Percentiles rank a stretch among this genome's conserved stretches.
phyloP scores from a whole-genome alignment of 164 flowering plant genomes.

The Euptelea pleiosperma region DNA sequence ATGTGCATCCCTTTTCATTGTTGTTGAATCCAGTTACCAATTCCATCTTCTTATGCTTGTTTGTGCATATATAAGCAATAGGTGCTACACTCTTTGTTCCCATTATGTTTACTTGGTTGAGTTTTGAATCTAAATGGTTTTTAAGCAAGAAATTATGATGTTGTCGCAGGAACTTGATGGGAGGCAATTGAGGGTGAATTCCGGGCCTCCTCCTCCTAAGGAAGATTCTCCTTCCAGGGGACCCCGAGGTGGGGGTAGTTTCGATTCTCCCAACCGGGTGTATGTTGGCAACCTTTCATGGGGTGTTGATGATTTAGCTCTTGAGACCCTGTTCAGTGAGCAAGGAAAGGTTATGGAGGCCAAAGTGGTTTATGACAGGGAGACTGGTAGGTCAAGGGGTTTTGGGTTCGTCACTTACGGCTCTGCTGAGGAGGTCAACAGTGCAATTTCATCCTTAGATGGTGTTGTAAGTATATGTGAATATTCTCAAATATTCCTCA shows the following conservation, averaged over 20 bases:
- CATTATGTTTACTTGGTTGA: too few relatives aligned
- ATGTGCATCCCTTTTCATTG: background rate
- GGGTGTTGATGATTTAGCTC: slow-evolving; percentile 79
- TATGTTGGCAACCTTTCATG: slow-evolving; percentile 90
- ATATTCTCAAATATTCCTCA: background rate
- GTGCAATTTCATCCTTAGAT: slow-evolving; percentile 66
- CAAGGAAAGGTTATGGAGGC: slow-evolving; percentile 88
- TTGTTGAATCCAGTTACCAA: background rate
- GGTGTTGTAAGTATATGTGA: slow-evolving; percentile 61
- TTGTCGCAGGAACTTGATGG: slow-evolving; percentile 44
- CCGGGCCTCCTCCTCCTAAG: slow-evolving; percentile 54
- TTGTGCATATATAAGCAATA: too few relatives aligned
- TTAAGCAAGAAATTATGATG: background rate
- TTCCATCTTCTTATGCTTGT: background rate
- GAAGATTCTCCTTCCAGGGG: slow-evolving; percentile 33
- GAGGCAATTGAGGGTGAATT: slow-evolving; percentile 48
- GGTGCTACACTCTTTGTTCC: too few relatives aligned
- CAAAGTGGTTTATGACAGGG: slow-evolving; percentile 77
- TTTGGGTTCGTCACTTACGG: slow-evolving; percentile 88
- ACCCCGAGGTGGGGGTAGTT: slow-evolving; percentile 24
- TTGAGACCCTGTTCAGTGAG: slow-evolving; percentile 71
- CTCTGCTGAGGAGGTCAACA: slow-evolving; percentile 65
- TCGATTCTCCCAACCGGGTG: slow-evolving; percentile 34
- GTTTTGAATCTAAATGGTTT: slow-evolving; percentile 6
- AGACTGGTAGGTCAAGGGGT: slow-evolving; percentile 91